These are phyloP conservation scores for Trypethelium eluteriae DNA, from an alignment of 495 filamentous ascomycete genomes.

Conservation along the genomic window DNA sequence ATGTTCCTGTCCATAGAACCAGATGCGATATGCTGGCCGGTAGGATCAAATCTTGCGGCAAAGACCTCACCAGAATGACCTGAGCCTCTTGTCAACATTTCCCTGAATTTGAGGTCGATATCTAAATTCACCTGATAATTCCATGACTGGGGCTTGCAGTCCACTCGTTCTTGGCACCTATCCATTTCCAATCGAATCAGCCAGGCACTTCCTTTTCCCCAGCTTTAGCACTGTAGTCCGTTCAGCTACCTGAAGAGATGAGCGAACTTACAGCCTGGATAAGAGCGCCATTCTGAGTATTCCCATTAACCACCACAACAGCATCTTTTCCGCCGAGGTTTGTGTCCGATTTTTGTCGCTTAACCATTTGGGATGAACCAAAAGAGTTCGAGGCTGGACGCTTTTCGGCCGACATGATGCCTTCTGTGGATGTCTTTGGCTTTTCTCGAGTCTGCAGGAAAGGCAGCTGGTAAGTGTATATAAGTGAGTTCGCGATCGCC, in stretches of 20 bases:
- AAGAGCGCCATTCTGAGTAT: constrained; percentile 63
- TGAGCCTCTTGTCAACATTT: constrained; percentile 18
- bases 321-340: constrained; percentile 57
- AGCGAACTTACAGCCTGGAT: constrained; percentile 66
- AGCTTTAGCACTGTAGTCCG: constrained; percentile 25
- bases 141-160: constrained; percentile 89
- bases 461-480: not conserved
- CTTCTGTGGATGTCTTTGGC: not conserved
- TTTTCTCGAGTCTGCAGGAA: not conserved
- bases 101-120: not conserved
- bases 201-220: constrained; percentile 15
- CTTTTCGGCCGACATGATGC: constrained; percentile 78
- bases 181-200: constrained; percentile 26
- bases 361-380: constrained; percentile 73
- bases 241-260: not conserved
- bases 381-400: constrained; percentile 75
- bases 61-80: constrained; percentile 79
- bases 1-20: constrained; percentile 93
- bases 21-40: constrained; percentile 81
- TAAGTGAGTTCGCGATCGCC: no score
- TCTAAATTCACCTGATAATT: constrained; percentile 61
- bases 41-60: constrained; percentile 79
- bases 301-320: constrained; percentile 56
- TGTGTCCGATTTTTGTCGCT: constrained; percentile 68
- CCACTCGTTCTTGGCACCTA: constrained; percentile 78